Base-by-base conservation (phyloP, 768 basidiomycete species). In the Pseudohyphozyma bogoriensis region DNA sequence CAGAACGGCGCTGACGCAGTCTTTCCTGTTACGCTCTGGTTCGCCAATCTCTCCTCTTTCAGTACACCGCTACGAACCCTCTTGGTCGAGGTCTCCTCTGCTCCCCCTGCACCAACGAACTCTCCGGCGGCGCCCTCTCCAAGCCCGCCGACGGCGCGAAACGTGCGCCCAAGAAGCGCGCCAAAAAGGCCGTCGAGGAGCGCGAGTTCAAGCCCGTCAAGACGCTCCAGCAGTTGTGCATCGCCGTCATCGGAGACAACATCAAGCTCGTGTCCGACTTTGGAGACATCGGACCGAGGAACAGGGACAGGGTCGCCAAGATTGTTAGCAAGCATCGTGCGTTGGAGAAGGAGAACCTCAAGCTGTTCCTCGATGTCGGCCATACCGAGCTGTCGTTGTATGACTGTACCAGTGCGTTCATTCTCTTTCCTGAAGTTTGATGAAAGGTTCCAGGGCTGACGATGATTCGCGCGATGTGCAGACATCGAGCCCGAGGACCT, bases 201-300 rank as follows among this genome's bases (percentile, higher is more conserved):
- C 69, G 72, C 35, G 67, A 70, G 31, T 82, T 85, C 65, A 81
- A 76, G 54, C 78, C 81, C 5, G 79, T 89, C 33, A 83, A 83
- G 0, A 81, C 80, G 4, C 78, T 97, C 22, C 86, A 85, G 12
- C 80, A 84, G 3, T 69, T 89, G 26, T 96, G 93, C 70, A 87
- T 95, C 49, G 76, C 85, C 74, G 89, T 51, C 55, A 53, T 39
- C 42, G 40, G 36, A n/a, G 58, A 91, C 87, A 82, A 89, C 71
- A 93, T 96, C 58, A 81, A 90, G 58, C 87, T 93, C 66, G 84
- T 97, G 15, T 76, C 76, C 24, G 65, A 85, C 0, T 75, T 92
- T 20, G 93, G 93, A 0, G 85, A 93, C 69, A 86, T 96, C 53
- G 90, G 91, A 0, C 68, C 81, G 1, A 73, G 88, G 73, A 96